These are phyloP conservation scores for Alternaria postmessia DNA, from an alignment of 2,329 filamentous ascomycete genomes.

Conservation along the genomic window DNA sequence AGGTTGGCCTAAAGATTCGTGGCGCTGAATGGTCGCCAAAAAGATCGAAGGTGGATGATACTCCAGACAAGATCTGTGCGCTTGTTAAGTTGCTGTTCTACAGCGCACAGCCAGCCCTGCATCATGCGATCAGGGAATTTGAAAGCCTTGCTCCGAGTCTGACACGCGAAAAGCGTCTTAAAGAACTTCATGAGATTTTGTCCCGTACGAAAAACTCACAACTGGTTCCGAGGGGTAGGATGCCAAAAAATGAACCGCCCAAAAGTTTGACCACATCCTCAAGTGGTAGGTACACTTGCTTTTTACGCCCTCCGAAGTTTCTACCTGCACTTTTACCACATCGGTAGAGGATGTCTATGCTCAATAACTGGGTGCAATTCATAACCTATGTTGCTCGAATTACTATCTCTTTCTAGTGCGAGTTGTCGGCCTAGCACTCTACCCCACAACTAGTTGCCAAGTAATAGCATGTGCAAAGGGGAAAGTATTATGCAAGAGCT, in stretches of 20 bases:
- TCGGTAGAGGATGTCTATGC: too few relatives aligned
- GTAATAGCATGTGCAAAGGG: neutral
- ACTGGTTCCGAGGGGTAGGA: slow-evolving; percentile 8
- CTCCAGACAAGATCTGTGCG: slow-evolving; percentile 22
- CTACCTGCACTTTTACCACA: neutral
- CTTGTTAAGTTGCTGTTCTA: slow-evolving; percentile 34
- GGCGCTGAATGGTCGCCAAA: slow-evolving; percentile 33
- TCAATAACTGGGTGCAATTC: neutral
- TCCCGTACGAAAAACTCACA: neutral
- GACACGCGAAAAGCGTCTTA: slow-evolving; percentile 6
- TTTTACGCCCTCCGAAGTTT: neutral
- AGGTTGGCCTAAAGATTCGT: slow-evolving; percentile 27
- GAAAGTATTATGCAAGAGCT: neutral
- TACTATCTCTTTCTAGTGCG: neutral
- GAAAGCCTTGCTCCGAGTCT: slow-evolving; percentile 10
- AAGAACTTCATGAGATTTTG: slow-evolving; percentile 23
- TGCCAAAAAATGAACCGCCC: slow-evolving; percentile 9
- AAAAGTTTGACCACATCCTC: slow-evolving; percentile 13
- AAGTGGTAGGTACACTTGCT: slow-evolving; percentile 21
- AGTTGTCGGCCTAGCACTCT: neutral
- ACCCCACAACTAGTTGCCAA: too few relatives aligned
- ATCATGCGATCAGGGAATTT: slow-evolving; percentile 30
- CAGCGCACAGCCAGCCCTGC: slow-evolving; percentile 16
- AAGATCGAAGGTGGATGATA: slow-evolving; percentile 5
- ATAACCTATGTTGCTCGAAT: neutral